Base-by-base conservation (phyloP, 768 basidiomycete species). In the Lentinula guzmanii region DNA sequence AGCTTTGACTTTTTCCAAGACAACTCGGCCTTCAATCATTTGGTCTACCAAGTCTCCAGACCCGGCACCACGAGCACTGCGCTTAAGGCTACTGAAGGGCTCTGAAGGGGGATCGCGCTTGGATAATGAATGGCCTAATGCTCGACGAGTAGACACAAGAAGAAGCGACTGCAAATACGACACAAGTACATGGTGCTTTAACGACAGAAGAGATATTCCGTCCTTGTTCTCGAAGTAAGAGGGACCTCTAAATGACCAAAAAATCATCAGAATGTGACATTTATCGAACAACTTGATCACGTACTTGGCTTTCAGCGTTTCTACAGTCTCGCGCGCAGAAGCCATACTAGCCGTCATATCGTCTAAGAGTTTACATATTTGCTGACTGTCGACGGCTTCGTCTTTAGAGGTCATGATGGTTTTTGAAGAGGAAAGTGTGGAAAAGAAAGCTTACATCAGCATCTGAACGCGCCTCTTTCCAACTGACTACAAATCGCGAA, bases 151-250 rank as follows among this genome's bases (percentile, higher is more conserved):
- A 33, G 84, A 77, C 54, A 96, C 72, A 46, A 96, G 82, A 35
- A 86, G 79, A 42, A 97, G 79, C 13, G 92, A 88, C 61, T 94
- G 93, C 9, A 97, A 77, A 71, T 97, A 96, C 1, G 88, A 88
- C 3, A 98, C 74, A 62, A 97, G 80, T 21, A 91, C 72, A 58
- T 94, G 85, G 66, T 95, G 89, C 74, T 97, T 95, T 54, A 95
- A 75, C 10, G 92, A 90, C 24, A 99, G 79, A 4, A 99, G 79
- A 0, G 97, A 98, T 63, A 99, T 93, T 42, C 97, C 97, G 34
- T 91, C 82, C 67, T 79, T 81, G 10, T 80, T 82, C 63, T 89
- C 79, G 18, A 80, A 71, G 64, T 70, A 63, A 67, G 66, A 18
- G 10, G 52, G 48, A 55, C 57, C 57, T 46, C 54, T 55, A 18